A percentile compares a stretch with the other conserved stretches of the same genome.
phyloP scores from a whole-genome alignment of 805 yeast genomes.

The Candida coquimbonensis region DNA sequence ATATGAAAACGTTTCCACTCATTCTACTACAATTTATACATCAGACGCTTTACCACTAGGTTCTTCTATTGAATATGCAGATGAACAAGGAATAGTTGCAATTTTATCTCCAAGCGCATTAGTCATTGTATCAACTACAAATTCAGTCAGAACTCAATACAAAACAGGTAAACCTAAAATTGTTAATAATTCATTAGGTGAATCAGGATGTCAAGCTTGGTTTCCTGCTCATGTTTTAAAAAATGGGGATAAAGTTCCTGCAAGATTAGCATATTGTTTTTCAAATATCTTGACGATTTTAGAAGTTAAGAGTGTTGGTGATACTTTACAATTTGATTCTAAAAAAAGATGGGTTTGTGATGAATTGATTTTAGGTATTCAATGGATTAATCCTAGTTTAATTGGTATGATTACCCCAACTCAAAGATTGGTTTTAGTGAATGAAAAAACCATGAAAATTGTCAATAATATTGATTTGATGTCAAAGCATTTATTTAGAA shows the following conservation, averaged over 20 bases:
- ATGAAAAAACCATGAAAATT: conserved; percentile 32
- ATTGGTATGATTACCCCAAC: conserved; percentile 37
- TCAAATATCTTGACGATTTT: conserved; percentile 50
- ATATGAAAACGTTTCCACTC: conserved; percentile 21
- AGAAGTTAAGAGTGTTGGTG: conserved; percentile 35
- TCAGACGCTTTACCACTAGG: conserved; percentile 57
- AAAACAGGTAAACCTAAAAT: conserved; percentile 42
- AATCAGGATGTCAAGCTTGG: conserved; percentile 52
- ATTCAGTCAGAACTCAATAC: conserved; percentile 43
- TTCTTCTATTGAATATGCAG: conserved; percentile 44
- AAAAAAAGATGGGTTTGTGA: conserved; percentile 35
- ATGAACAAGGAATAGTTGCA: conserved; percentile 52
- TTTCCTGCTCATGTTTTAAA: conserved; percentile 41
- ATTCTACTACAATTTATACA: conserved; percentile 28
- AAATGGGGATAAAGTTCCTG: conserved; percentile 23
- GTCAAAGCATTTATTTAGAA: conserved; percentile 28
- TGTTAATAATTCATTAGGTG: conserved; percentile 22
- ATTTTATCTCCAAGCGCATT: conserved; percentile 46
- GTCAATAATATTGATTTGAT: conserved; percentile 15
- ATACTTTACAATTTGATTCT: conserved; percentile 31
- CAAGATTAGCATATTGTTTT: conserved; percentile 65
- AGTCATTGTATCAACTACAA: conserved; percentile 49
- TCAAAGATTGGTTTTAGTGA: conserved; percentile 37
- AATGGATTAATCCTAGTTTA: conserved; percentile 46
- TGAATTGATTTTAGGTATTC: conserved; percentile 46